phyloP scores from a whole-genome alignment of 768 basidiomycete genomes.

The Lactifluus pinguis region DNA sequence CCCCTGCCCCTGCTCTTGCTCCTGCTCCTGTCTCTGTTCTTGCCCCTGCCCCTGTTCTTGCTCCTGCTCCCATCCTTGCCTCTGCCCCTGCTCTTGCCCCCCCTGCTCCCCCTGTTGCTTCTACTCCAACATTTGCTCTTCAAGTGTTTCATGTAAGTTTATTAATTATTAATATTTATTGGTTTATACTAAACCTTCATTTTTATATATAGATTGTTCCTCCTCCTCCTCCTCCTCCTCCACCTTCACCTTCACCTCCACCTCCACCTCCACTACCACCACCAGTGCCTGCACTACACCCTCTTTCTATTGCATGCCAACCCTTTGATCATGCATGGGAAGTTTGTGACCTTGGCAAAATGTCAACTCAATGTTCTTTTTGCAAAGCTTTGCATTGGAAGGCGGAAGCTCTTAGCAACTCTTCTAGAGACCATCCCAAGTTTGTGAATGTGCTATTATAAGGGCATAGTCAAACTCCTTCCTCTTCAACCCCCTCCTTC shows the following conservation, averaged over 20 bases:
- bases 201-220: background rate
- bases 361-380: background rate
- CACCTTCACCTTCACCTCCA: too few species aligned
- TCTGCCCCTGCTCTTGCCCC: too few species aligned
- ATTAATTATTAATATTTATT: slow-evolving; percentile 33
- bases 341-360: background rate
- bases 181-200: too few species aligned
- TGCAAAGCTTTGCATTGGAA: background rate
- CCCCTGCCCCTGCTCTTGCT: too few species aligned
- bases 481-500: background rate
- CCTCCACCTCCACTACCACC: too few species aligned
- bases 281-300: too few species aligned
- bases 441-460: background rate
- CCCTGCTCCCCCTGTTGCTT: too few species aligned
- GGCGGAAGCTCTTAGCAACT: background rate
- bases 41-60: too few species aligned
- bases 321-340: background rate
- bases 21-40: too few species aligned
- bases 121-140: too few species aligned
- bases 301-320: background rate
- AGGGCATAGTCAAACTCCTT: background rate
- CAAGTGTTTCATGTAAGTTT: too few species aligned
- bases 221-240: background rate
- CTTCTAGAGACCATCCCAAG: background rate
- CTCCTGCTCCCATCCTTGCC: too few species aligned